These are phyloP conservation scores for Penicillium dipodomyicola DNA, from an alignment of 495 filamentous ascomycete species.

Conservation along the genomic window DNA sequence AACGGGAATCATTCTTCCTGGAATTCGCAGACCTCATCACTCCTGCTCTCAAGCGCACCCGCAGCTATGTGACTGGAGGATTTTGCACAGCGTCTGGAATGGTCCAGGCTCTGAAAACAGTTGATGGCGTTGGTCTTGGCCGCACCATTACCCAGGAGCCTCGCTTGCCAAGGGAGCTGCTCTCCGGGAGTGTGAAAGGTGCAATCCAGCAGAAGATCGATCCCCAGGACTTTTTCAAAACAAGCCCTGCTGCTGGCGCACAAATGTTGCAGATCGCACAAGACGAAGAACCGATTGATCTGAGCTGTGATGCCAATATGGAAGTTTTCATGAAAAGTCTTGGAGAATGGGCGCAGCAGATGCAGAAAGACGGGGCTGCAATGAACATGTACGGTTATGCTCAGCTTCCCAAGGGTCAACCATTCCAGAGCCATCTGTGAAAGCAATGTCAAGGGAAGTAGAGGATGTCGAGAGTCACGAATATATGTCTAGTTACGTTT, in stretches of 20 bases:
- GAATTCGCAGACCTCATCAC: slow-evolving; percentile 62
- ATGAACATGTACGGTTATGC: not conserved
- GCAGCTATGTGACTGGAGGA: slow-evolving; percentile 58
- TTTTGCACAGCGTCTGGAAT: slow-evolving; percentile 60
- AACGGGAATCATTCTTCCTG: slow-evolving; percentile 64
- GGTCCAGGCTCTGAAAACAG: slow-evolving; percentile 55
- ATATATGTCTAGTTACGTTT: not conserved
- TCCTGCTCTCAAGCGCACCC: slow-evolving; percentile 30
- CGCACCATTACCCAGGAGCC: slow-evolving; percentile 54
- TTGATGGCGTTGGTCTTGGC: slow-evolving; percentile 58
- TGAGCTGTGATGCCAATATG: slow-evolving; percentile 15
- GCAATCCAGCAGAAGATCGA: slow-evolving; percentile 47
- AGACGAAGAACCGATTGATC: slow-evolving; percentile 16
- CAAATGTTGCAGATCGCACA: slow-evolving; percentile 19
- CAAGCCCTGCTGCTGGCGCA: slow-evolving; percentile 38
- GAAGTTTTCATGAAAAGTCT: slow-evolving; percentile 4
- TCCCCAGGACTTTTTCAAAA: slow-evolving; percentile 45
- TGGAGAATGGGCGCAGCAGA: slow-evolving; percentile 5
- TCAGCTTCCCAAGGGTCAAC: not conserved
- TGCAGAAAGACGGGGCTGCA: not conserved
- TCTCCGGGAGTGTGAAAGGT: slow-evolving; percentile 43
- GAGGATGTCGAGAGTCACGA: not conserved
- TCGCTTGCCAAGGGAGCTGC: slow-evolving; percentile 47
- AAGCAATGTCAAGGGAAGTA: not conserved
- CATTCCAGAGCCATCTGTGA: not conserved